Evolutionary conservation across 1,284 basidiomycete species (phyloP).

Genomic region (Coniophora puteana): DNA sequence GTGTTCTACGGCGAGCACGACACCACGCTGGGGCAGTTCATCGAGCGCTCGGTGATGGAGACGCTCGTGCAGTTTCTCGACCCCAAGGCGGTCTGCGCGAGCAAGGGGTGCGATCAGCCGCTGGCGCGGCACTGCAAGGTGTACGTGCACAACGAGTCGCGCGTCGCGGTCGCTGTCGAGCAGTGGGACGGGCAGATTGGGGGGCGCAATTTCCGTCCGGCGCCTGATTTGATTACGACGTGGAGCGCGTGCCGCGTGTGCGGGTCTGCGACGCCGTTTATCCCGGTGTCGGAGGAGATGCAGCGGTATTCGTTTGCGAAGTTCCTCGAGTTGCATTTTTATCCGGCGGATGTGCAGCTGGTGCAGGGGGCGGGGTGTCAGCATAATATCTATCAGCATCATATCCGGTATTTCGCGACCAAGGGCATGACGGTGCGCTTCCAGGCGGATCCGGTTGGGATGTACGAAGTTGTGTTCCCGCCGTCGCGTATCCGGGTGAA

Average conservation of each 20-base stretch:
- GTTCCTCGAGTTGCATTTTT: slow-evolving; percentile 90
- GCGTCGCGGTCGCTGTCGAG: slow-evolving; percentile 83
- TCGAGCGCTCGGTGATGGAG: slow-evolving; percentile 78
- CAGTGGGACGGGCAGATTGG: slow-evolving; percentile 80
- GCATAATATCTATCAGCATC: slow-evolving; percentile 94
- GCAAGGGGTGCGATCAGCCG: slow-evolving; percentile 81
- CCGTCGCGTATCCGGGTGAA: slow-evolving; percentile 81
- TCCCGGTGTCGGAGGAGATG: slow-evolving; percentile 89
- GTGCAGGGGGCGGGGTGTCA: slow-evolving; percentile 84
- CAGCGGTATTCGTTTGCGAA: slow-evolving; percentile 93
- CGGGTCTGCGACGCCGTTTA: slow-evolving; percentile 80
- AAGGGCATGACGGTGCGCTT: slow-evolving; percentile 88
- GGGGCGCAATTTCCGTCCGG: slow-evolving; percentile 46
- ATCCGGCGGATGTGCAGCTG: slow-evolving; percentile 79
- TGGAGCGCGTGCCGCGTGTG: slow-evolving; percentile 92
- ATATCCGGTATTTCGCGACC: slow-evolving; percentile 89
- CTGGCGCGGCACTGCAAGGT: slow-evolving; percentile 84
- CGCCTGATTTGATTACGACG: slow-evolving; percentile 80
- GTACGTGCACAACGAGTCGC: slow-evolving; percentile 86
- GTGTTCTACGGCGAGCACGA: slow-evolving; percentile 94
- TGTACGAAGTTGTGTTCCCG: slow-evolving; percentile 91
- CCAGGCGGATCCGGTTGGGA: slow-evolving; percentile 78
- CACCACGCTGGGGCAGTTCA: slow-evolving; percentile 88
- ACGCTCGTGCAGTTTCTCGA: slow-evolving; percentile 66
- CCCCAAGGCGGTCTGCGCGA: slow-evolving; percentile 73